A percentile compares a stretch with the other conserved stretches of the same genome.
Conservation (phyloP, 2,329 filamentous ascomycete genomes). For the Cadophora sp. region DNA sequence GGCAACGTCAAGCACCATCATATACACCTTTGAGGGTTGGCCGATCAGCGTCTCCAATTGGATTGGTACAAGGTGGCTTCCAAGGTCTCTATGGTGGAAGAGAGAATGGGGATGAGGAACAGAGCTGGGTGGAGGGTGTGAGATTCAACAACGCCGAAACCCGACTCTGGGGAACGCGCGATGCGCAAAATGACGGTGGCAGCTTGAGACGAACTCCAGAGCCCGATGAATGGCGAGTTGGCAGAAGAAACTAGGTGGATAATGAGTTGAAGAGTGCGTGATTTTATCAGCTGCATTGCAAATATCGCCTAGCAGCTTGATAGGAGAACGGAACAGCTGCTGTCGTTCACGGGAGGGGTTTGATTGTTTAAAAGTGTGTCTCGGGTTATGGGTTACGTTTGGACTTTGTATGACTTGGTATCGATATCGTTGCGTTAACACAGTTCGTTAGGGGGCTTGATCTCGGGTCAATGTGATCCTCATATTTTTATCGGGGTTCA, state of each 20-base stretch:
- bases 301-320: neutral
- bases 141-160: slow-evolving; percentile 45
- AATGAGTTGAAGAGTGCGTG: neutral
- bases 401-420: too few relatives aligned
- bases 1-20: neutral
- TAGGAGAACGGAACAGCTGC: too few relatives aligned
- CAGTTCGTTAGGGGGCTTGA: neutral
- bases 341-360: too few relatives aligned
- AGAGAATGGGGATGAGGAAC: slow-evolving; percentile 55
- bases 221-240: slow-evolving; percentile 39
- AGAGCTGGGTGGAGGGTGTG: slow-evolving; percentile 41
- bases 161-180: slow-evolving; percentile 36
- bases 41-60: slow-evolving; percentile 47
- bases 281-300: neutral
- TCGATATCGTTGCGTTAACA: too few relatives aligned
- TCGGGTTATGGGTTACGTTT: too few relatives aligned
- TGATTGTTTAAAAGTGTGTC: too few relatives aligned
- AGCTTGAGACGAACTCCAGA: slow-evolving; percentile 37
- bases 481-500: too few relatives aligned
- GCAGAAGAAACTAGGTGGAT: slow-evolving; percentile 18
- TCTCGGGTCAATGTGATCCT: too few relatives aligned
- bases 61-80: slow-evolving; percentile 53
- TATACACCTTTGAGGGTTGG: slow-evolving; percentile 29
- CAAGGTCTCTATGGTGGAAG: slow-evolving; percentile 55
- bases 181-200: slow-evolving; percentile 32